Evolutionary conservation across 2,329 filamentous ascomycete species (phyloP).

Genomic region (Pestalotiopsis sp.): DNA sequence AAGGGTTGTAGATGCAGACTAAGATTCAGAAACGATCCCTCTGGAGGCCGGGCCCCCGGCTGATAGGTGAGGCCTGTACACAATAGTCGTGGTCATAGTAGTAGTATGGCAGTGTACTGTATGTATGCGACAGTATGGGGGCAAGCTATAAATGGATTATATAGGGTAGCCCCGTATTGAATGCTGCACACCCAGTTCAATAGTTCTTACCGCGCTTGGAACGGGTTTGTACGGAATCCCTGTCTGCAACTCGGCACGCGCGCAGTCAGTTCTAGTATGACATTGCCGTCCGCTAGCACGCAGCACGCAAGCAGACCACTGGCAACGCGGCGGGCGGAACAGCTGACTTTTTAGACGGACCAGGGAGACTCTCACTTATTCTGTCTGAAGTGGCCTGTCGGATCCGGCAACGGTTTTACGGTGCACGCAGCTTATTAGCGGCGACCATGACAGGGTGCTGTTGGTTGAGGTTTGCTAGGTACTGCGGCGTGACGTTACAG

Average conservation of each 20-base stretch:
- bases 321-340: conserved; percentile 22
- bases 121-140: conserved; percentile 21
- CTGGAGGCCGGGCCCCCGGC: conserved; percentile 5
- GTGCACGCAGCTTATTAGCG: conserved; percentile 22
- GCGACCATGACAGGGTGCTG: conserved; percentile 2
- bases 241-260: conserved; percentile 19
- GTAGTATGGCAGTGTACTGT: conserved; percentile 20
- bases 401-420: neutral
- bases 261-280: conserved; percentile 19
- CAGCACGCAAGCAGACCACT: conserved; percentile 15
- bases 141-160: conserved; percentile 27
- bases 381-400: neutral
- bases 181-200: conserved; percentile 25
- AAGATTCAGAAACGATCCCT: conserved; percentile 12
- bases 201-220: conserved; percentile 16
- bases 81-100: neutral
- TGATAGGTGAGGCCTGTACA: neutral
- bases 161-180: conserved; percentile 24
- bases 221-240: conserved; percentile 6
- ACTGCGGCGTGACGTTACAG: conserved; percentile 28
- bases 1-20: conserved; percentile 7
- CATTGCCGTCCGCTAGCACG: conserved; percentile 13
- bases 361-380: neutral
- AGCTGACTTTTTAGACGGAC: conserved; percentile 27
- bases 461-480: neutral